Evolutionary conservation across 805 yeast genomes (phyloP), one percentile per base, ranked within the genome.

Genomic region (Diddensiella caesifluorescens): DNA sequence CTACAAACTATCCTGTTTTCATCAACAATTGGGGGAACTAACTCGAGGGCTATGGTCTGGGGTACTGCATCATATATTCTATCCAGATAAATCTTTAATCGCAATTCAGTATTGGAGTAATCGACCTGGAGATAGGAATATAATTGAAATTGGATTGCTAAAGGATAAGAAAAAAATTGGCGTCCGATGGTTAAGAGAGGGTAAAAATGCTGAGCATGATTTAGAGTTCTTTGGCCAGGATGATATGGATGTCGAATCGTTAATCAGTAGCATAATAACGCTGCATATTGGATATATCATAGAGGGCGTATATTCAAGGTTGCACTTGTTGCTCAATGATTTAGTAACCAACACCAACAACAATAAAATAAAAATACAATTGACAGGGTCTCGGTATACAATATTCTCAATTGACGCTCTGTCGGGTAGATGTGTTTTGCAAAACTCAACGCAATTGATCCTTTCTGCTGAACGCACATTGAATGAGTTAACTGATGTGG

Each of bases 41-140:
- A 68, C 75, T 49, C 67, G 67, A 42, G 61, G 64, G 42, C 53
- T 70, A 3, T 82, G 87, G 87, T 67, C 76, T 39, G 73, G 77
- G 5, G 75, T 74, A 36, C 56, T 85, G 32, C 74, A 75, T 32
- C 83, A 77, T 59, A 67, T 71, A 15, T 78, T 77, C 54, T 70
- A 69, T 44, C 68, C 79, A 9, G 78, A 75, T 6, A 68, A 70
- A 41, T 72, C 78, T 20, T 60, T 71, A 16, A 72, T 85, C 9
- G 59, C 70, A 2, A 65, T 84, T 1, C 71, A 74, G 36, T 85
- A 83, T 60, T 85, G 94, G 90, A 67, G 71, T 5, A 68, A 66
- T 44, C 64, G 73, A 34, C 61, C 65, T 20, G 73, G 69, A 23
- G 68, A 71, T 53, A 68, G 68, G 35, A 76, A 81, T 2, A 70